These are phyloP conservation scores for Rhizophagus sp. DNA, from an alignment of 192 early-diverging fungal species.

Conservation along the genomic window DNA sequence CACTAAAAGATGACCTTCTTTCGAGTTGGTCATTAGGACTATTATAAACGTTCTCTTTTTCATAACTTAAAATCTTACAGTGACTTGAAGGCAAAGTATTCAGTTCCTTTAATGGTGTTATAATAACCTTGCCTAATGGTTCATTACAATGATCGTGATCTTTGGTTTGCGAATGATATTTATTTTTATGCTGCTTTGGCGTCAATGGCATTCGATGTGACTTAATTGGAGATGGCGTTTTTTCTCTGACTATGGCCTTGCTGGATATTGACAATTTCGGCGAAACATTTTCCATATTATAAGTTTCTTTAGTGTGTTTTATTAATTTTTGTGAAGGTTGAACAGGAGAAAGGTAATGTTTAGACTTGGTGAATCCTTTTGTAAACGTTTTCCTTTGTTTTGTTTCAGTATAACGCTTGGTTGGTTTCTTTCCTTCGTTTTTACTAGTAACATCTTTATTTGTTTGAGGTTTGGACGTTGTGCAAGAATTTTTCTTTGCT, in stretches of 20 bases:
- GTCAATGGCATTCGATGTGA: not conserved
- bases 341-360: not conserved
- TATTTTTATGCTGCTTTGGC: not conserved
- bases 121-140: not conserved
- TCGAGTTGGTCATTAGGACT: not conserved
- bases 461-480: not conserved
- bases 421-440: not conserved
- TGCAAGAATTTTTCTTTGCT: not conserved
- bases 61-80: not conserved
- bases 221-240: not conserved
- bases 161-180: not conserved
- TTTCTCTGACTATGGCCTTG: not conserved
- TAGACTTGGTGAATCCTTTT: not conserved
- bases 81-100: not conserved
- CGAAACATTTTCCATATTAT: not conserved
- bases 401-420: too few species aligned
- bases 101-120: not conserved
- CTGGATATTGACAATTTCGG: not conserved
- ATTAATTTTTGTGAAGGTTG: not conserved
- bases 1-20: not conserved
- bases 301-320: too few species aligned
- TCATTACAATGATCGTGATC: not conserved
- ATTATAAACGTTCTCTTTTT: not conserved
- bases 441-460: not conserved
- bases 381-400: not conserved